Conservation (phyloP, 495 filamentous ascomycete genomes). For the Elasticomyces elasticus region DNA sequence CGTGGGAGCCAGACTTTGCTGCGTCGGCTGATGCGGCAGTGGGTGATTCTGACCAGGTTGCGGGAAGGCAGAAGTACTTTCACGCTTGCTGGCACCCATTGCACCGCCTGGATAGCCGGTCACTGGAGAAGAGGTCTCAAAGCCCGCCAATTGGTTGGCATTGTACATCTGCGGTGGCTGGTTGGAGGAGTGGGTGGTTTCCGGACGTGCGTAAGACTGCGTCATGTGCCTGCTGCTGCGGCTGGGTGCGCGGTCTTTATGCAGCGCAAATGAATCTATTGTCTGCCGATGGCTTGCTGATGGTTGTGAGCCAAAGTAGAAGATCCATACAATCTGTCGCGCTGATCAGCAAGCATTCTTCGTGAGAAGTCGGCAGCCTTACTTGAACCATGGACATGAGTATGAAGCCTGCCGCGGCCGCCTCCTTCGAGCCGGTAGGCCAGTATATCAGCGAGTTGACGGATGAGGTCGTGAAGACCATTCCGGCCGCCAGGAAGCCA, state of each 20-base stretch:
- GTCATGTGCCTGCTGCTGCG: conserved; percentile 49
- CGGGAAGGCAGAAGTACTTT: conserved; percentile 36
- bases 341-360: not conserved
- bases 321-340: conserved; percentile 90
- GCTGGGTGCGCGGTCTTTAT: conserved; percentile 65
- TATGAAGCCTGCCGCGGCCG: conserved; percentile 86
- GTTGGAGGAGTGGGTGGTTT: conserved; percentile 59
- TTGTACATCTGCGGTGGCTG: conserved; percentile 94
- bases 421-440: conserved; percentile 60
- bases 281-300: conserved; percentile 80
- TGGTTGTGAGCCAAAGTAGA: conserved; percentile 92
- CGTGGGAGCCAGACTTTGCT: not conserved
- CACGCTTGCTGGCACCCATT: conserved; percentile 36
- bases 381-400: conserved; percentile 92
- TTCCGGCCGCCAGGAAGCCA: conserved; percentile 70
- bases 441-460: conserved; percentile 74
- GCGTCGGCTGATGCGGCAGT: conserved; percentile 9
- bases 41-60: conserved; percentile 19
- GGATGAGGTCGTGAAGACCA: conserved; percentile 74
- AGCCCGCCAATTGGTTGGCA: conserved; percentile 83
- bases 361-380: conserved; percentile 21
- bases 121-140: conserved; percentile 91
- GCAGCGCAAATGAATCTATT: conserved; percentile 88
- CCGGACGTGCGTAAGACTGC: conserved; percentile 59
- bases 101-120: conserved; percentile 62